Base-by-base conservation (phyloP, 2,329 filamentous ascomycete species). In the Coniochaeta sp. region DNA sequence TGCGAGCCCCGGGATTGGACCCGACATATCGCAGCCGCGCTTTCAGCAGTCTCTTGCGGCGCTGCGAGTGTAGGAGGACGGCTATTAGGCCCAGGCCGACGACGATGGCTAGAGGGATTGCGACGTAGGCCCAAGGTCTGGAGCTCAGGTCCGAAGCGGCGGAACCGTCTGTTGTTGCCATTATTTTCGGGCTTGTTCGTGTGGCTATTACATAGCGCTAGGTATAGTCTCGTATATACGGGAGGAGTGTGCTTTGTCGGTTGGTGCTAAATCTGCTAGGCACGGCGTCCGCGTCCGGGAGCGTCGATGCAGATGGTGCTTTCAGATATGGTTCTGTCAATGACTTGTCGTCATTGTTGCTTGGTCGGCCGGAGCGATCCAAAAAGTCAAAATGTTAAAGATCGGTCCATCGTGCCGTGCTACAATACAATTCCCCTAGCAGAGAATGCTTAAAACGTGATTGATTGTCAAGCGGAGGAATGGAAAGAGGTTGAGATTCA, bases 111-210 rank as follows among this genome's bases (percentile, higher is more conserved):
- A 83, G 66, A 14, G 79, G 74, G 26, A 86, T 74, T 28, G 81
- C 76, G 55, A 87, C 76, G 73, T 84, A 85, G 65, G 82, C 76
- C 70, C 85, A 82, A 64, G 82, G 82, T 65, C 80, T 77, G 62
- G 77, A 74, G 58, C 77, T 73, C 4, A 79, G 67, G 32, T 66
- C 63, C 50, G 67, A 44, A 17, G 66, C 60, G 28, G 62, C 60
- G 60, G 59, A 62, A 55, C 47, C 28, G 19, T 57, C 14, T 14
- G 57, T 57, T 14, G 60, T 28, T 28, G 60, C 26, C 50, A 62
- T 59, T 7, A 16, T 52, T 7, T 2, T 2, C 16, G n/a, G n/a
- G 22, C 22, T 52, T 17, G n/a, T 26, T 40, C 38, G 14, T 52
- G 24, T 14, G 22, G 1, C 22, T 2, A 2, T 14, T 47, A 24